Evolutionary conservation across 306 rosid species (phyloP), one percentile per base, ranked within the genome.

Genomic region (Abrus precatorius): DNA sequence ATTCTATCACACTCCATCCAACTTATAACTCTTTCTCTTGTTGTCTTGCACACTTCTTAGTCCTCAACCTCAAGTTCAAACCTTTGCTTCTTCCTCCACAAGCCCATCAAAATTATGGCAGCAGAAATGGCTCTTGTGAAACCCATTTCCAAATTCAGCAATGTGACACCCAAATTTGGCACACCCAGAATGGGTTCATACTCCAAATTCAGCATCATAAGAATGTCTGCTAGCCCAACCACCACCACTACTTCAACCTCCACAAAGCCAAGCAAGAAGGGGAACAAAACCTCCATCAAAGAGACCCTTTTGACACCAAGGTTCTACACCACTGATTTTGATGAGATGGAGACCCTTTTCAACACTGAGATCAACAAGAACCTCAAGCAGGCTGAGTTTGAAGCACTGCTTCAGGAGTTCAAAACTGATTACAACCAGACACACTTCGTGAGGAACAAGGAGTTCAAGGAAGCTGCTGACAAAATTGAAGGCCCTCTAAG

Each of bases 361-460:
- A 95, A 95, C 88, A 82, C 96, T 8, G 99, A 95, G 89, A 95
- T 95, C 80, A 95, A 95, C 89, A 86, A 87, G 90, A 90, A 95
- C 66, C 79, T 95, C 75, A 95, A 93, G 89, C 82, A 92, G 80
- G 69, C 49, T 10, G 99, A 95, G 90, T 95, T 95, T 69, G 91
- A 84, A 61, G 99, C 99, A 20, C 57, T 95, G 84, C 97, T 91
- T 9, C 99, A 95, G 92, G 99, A 95, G 87, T 93, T 95, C 88
- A 93, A 95, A 85, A 95, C 99, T n/a, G 97, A 95, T 29, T 95
- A 90, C 86, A 95, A 95, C 72, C 99, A 95, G 87, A 95, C 99
- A 1, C 99, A 95, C 72, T 95, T 95, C 56, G 98, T 95, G 2
- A 91, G 99, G 90, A 95, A 88, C 86, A 95, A 93, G 89, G 99